phyloP scores from a whole-genome alignment of 2,329 filamentous ascomycete species.

The Ilyonectria sp. region DNA sequence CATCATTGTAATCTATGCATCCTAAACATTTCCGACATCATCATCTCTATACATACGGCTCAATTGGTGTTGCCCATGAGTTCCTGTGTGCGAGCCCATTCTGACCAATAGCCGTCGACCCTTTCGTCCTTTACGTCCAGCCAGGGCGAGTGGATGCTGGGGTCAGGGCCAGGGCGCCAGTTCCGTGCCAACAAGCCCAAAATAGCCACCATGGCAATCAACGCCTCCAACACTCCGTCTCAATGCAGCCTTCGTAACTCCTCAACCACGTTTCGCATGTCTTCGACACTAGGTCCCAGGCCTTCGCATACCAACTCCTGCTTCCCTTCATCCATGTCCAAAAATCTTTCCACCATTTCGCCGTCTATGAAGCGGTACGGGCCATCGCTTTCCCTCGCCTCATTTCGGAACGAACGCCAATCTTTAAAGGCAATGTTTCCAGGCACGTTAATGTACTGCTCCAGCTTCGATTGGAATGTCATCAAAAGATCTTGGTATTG shows the following conservation, averaged over 20 bases:
- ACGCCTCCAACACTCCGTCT: constrained; percentile 24
- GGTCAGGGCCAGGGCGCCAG: constrained; percentile 3
- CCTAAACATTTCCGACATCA: neutral
- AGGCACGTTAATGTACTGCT: constrained; percentile 75
- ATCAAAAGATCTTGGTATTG: constrained; percentile 85
- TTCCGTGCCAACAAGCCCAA: constrained; percentile 17
- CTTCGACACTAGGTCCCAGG: constrained; percentile 72
- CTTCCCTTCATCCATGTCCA: constrained; percentile 76
- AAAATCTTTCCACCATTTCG: constrained; percentile 88
- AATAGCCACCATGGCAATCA: neutral
- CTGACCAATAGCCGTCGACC: constrained; percentile 43
- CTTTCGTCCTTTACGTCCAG: constrained; percentile 44
- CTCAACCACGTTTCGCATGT: constrained; percentile 75
- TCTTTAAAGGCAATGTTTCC: constrained; percentile 83
- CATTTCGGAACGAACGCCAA: constrained; percentile 87
- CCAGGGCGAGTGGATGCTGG: constrained; percentile 26
- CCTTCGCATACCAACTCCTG: constrained; percentile 69
- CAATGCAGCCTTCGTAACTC: constrained; percentile 75
- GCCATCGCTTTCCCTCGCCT: constrained; percentile 79
- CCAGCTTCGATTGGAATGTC: constrained; percentile 82
- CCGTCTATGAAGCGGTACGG: constrained; percentile 94
- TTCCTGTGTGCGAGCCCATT: constrained; percentile 14
- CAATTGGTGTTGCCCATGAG: constrained; percentile 34
- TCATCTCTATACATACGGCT: neutral
- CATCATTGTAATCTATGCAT: neutral